Evolutionary conservation across 2,329 filamentous ascomycete genomes (phyloP), one percentile per base, ranked within the genome.

Genomic region (Aspergillus amoenus): DNA sequence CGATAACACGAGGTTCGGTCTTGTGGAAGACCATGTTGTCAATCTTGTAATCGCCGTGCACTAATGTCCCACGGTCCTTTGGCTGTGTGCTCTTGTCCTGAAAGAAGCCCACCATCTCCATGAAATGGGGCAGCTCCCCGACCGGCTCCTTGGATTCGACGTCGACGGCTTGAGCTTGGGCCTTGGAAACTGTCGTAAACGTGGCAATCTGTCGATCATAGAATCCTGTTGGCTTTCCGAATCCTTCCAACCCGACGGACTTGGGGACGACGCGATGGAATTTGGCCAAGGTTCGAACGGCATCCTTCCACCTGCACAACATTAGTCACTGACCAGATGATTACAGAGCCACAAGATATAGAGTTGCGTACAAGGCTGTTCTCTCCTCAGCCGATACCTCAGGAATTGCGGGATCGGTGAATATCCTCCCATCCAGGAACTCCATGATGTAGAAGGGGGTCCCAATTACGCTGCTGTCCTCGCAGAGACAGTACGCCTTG

Each of bases 371-470:
- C 86, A 97, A 89, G 67, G 84, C 84, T 32, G 79, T 85, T 58
- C 93, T 84, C 64, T 96, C 88, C 41, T 81, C 80, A 0, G 88
- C 75, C 24, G 81, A 82, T 12, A 91, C 84, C 12, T 80, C 88
- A 2, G 91, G 93, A 71, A 97, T 87, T 32, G 88, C 80, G 43
- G 92, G 88, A 75, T 97, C 91, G 69, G 93, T 90, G 70, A 97
- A 91, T 76, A 97, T 96, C 68, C 94, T 88, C 18, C 94, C 94
- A 70, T 96, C 89, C 60, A 97, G 82, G 73, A 94, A 97, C 73
- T 91, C 88, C 94, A 99, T 97, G 70, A 97, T 88, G 78, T 99
- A 97, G 75, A 97, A 99, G 5, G 92, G 85, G 7, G 93, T 97
- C 55, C 93, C 94, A 61, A 97, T 81, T 39, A 97, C 81, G 56